Evolutionary conservation across 768 basidiomycete genomes (phyloP).

Genomic region (Kondoa subrosea): DNA sequence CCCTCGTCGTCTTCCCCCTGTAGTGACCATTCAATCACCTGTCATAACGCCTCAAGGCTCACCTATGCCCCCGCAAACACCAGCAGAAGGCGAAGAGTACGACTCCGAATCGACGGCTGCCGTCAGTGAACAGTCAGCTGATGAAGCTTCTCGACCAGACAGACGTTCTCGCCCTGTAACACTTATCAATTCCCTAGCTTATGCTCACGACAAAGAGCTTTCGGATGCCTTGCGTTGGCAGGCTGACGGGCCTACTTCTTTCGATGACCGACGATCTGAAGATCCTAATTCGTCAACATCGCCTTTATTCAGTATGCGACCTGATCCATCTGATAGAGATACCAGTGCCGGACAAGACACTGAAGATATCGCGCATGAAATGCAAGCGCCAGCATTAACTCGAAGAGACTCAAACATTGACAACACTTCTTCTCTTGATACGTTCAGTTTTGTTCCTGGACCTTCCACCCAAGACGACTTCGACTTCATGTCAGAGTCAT

Average conservation of each 20-base stretch:
- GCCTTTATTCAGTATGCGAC: not conserved
- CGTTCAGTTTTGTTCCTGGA: not conserved
- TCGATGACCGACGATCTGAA: not conserved
- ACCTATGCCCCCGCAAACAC: not conserved
- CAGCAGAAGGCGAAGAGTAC: not conserved
- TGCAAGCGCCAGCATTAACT: not conserved
- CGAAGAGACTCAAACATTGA: not conserved
- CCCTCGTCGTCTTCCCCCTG: not conserved
- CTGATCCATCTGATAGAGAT: not conserved
- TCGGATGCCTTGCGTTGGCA: slow-evolving; percentile 7
- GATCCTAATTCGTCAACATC: not conserved
- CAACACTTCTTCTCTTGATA: not conserved
- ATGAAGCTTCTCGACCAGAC: not conserved
- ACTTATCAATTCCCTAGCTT: not conserved
- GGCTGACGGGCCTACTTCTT: slow-evolving; percentile 2
- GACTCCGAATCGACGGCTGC: not conserved
- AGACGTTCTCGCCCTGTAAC: slow-evolving; percentile 1
- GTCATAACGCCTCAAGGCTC: not conserved
- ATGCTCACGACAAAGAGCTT: slow-evolving; percentile 4
- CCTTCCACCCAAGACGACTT: slow-evolving; percentile 4
- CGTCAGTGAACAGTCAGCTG: not conserved
- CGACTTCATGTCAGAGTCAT: slow-evolving; percentile 1
- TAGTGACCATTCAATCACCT: slow-evolving; percentile 5
- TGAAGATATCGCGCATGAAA: not conserved
- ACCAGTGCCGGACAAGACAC: not conserved